phyloP scores from a whole-genome alignment of 352 stramenopile species.

The Globisporangium takayamanum region DNA sequence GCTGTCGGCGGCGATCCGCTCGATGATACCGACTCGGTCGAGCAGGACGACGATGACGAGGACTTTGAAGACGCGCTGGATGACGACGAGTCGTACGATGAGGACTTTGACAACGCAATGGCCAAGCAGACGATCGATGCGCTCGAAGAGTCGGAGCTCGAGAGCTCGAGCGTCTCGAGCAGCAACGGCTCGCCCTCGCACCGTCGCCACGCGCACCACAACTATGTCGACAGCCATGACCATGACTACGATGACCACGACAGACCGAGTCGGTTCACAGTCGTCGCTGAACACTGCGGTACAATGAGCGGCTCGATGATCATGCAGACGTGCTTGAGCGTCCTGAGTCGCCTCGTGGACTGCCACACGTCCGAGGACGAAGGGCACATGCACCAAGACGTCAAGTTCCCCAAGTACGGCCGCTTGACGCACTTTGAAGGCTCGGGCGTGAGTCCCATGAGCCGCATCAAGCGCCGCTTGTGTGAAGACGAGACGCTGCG shows the following conservation, averaged over 20 bases:
- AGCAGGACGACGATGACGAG: constrained; percentile 47
- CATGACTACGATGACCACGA: constrained; percentile 17
- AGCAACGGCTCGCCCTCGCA: constrained; percentile 27
- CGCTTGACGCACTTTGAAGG: constrained; percentile 80
- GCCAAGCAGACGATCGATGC: constrained; percentile 59
- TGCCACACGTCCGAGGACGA: constrained; percentile 80
- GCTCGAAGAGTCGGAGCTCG: constrained; percentile 39
- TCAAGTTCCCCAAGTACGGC: constrained; percentile 74
- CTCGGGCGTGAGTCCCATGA: constrained; percentile 68
- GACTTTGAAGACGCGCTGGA: constrained; percentile 24
- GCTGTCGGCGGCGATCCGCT: constrained; percentile 35
- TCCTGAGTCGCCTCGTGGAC: constrained; percentile 77
- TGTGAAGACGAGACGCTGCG: constrained; percentile 73
- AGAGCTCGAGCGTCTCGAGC: constrained; percentile 38
- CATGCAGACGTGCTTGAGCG: constrained; percentile 81
- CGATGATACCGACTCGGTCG: constrained; percentile 33
- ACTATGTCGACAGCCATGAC: constrained; percentile 24
- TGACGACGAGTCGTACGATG: constrained; percentile 23
- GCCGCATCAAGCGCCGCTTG: constrained; percentile 64
- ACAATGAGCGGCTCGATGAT: constrained; percentile 84
- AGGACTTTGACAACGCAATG: constrained; percentile 27
- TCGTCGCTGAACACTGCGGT: constrained; percentile 71
- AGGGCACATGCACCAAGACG: constrained; percentile 69
- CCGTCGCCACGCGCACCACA: constrained; percentile 7
- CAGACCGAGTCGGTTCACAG: constrained; percentile 51